Evolutionary conservation across 2,329 filamentous ascomycete species (phyloP).

Genomic region (Penicillium aurantiogriseum): DNA sequence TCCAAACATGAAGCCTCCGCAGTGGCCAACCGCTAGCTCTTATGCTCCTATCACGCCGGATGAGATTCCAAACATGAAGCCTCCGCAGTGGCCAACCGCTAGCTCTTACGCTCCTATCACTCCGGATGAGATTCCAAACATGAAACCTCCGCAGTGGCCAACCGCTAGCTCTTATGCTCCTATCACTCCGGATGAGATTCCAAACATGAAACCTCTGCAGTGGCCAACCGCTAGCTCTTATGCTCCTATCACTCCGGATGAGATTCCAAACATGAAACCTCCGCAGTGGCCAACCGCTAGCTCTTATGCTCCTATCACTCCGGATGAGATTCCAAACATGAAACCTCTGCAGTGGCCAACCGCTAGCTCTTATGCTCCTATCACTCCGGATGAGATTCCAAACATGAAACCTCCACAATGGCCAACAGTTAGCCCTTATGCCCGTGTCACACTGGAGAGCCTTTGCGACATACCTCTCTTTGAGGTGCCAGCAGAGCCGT

Average conservation of each 20-base stretch:
- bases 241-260: constrained; percentile 30
- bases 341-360: background rate
- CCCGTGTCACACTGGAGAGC: constrained; percentile 32
- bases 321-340: background rate
- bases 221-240: constrained; percentile 3
- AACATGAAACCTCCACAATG: background rate
- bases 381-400: background rate
- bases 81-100: too few relatives aligned
- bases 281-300: too few relatives aligned
- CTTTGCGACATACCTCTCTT: constrained; percentile 38
- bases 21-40: constrained; percentile 1
- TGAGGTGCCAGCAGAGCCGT: constrained; percentile 46
- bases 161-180: constrained; percentile 19
- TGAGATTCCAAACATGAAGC: too few relatives aligned
- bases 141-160: too few relatives aligned
- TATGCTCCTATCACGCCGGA: constrained; percentile 32
- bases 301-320: too few relatives aligned
- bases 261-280: too few relatives aligned
- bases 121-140: constrained; percentile 15
- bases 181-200: constrained; percentile 24
- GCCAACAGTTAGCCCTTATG: constrained; percentile 16
- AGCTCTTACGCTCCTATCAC: constrained; percentile 26
- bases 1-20: too few relatives aligned
- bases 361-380: background rate
- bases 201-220: too few relatives aligned